Conservation (phyloP, 495 filamentous ascomycete genomes). For the Pyrenopolyporus hunteri region DNA sequence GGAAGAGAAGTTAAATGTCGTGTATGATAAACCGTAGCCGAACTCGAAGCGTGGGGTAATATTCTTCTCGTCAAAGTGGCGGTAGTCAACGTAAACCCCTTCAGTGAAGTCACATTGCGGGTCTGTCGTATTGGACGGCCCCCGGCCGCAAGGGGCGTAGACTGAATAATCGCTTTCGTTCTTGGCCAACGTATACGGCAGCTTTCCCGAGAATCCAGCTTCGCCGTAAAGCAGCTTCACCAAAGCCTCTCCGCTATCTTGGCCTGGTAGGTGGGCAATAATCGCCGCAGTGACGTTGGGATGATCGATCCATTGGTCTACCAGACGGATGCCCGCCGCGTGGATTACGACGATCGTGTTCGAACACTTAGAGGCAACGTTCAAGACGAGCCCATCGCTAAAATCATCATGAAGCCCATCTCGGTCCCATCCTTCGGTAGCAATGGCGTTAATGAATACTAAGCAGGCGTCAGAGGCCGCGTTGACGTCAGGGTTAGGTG, state of each 20-base stretch:
- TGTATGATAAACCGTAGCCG: slow-evolving; percentile 73
- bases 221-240: slow-evolving; percentile 66
- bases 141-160: slow-evolving; percentile 42
- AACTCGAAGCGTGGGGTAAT: slow-evolving; percentile 72
- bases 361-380: slow-evolving; percentile 61
- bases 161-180: slow-evolving; percentile 66
- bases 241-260: slow-evolving; percentile 64
- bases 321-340: slow-evolving; percentile 61
- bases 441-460: slow-evolving; percentile 67
- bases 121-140: slow-evolving; percentile 50
- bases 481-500: slow-evolving; percentile 47
- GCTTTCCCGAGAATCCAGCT: slow-evolving; percentile 64
- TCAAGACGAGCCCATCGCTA: slow-evolving; percentile 60
- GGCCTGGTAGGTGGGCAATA: slow-evolving; percentile 65
- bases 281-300: slow-evolving; percentile 69
- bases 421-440: slow-evolving; percentile 62
- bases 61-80: slow-evolving; percentile 67
- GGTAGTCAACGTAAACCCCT: slow-evolving; percentile 69
- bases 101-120: slow-evolving; percentile 69
- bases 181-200: slow-evolving; percentile 73
- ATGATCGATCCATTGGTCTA: slow-evolving; percentile 65
- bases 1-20: slow-evolving; percentile 62
- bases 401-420: slow-evolving; percentile 53
- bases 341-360: slow-evolving; percentile 70
- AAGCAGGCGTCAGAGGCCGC: slow-evolving; percentile 68